A percentile compares a stretch with the other conserved stretches of the same genome.
Evolutionary conservation across 1,284 basidiomycete genomes (phyloP).

Genomic region (Phenoliferia sp.): DNA sequence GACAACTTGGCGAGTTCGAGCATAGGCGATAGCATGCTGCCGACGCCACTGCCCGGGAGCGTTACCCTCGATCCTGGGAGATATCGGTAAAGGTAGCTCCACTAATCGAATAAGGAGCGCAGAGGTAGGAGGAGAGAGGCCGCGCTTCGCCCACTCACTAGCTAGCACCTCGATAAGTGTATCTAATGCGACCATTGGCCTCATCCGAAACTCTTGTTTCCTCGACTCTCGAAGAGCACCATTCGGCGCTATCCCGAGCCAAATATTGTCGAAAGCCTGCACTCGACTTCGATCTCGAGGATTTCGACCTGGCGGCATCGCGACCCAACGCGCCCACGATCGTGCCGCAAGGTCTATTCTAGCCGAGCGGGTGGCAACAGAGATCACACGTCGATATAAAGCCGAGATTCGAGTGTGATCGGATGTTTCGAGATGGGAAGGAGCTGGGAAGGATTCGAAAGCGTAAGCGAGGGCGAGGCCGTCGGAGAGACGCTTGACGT

Average conservation of each 20-base stretch:
- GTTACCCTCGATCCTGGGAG: not conserved
- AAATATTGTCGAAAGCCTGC: not conserved
- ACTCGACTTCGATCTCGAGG: not conserved
- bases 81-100: no score
- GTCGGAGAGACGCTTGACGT: not conserved
- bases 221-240: no score
- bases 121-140: no score
- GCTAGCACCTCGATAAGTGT: no score
- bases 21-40: not conserved
- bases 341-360: constrained; percentile 22
- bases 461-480: constrained; percentile 13
- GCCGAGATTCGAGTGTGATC: not conserved
- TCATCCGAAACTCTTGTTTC: no score
- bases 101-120: no score
- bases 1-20: not conserved
- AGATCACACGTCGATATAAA: not conserved
- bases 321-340: constrained; percentile 8
- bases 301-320: not conserved
- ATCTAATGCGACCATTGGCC: no score
- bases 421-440: not conserved
- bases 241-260: not conserved
- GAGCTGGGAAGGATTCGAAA: constrained; percentile 6
- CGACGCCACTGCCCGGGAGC: not conserved
- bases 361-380: not conserved
- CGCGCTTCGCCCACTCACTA: no score